phyloP scores from a whole-genome alignment of 2,329 filamentous ascomycete genomes.

The Chaetothyriales sp. region DNA sequence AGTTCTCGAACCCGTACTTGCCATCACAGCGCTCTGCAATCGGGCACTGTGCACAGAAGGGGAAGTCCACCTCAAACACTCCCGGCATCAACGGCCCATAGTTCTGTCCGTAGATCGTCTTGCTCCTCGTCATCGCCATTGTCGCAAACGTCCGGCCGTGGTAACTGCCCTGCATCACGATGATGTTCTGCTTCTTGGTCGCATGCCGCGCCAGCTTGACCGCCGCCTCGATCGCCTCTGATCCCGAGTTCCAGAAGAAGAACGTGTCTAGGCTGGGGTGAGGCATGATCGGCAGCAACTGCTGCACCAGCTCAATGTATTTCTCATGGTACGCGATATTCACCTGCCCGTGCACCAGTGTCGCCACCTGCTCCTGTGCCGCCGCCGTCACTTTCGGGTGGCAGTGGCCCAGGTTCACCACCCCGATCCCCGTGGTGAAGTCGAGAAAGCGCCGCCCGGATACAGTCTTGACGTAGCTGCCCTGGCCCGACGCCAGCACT shows the following conservation, averaged over 20 bases:
- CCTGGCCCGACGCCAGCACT: constrained; percentile 22
- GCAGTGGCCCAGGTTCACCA: constrained; percentile 26
- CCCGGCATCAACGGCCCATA: constrained; percentile 28
- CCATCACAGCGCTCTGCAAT: constrained; percentile 19
- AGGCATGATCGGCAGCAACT: constrained; percentile 25
- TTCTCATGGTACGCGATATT: constrained; percentile 30
- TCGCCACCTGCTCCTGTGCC: constrained; percentile 24
- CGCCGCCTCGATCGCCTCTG: constrained; percentile 25
- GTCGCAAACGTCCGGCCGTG: constrained; percentile 26
- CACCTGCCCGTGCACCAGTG: constrained; percentile 28
- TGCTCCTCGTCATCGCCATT: constrained; percentile 25
- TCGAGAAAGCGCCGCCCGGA: constrained; percentile 22
- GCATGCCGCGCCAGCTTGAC: constrained; percentile 26
- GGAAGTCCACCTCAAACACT: constrained; percentile 26
- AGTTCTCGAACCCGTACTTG: constrained; percentile 25
- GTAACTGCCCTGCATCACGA: constrained; percentile 27
- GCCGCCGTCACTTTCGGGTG: constrained; percentile 26
- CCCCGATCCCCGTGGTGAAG: constrained; percentile 25
- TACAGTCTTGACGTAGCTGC: constrained; percentile 23
- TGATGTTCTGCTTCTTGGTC: constrained; percentile 26
- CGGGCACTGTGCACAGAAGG: constrained; percentile 27
- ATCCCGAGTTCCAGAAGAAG: constrained; percentile 29
- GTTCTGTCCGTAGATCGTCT: constrained; percentile 25
- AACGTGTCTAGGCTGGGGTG: constrained; percentile 26
- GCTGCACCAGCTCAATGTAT: constrained; percentile 24